A percentile compares a stretch with the other conserved stretches of the same genome.
Conservation (phyloP, 768 basidiomycete genomes). For the Megacollybia marginata region DNA sequence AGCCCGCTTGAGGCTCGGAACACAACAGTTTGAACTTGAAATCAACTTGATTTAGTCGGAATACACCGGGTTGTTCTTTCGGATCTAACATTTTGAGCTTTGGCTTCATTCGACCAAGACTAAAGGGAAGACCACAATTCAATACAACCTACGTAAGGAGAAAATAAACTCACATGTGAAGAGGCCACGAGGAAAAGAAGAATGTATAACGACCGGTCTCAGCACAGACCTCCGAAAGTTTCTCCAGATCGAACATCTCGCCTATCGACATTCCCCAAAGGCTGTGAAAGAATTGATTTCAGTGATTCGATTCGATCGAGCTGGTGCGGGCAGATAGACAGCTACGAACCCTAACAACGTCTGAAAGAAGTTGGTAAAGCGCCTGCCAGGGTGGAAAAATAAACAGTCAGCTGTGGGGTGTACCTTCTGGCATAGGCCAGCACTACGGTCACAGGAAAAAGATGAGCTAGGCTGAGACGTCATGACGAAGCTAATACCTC, state of each 20-base stretch:
- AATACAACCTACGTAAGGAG: not conserved
- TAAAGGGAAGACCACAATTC: slow-evolving; percentile 13
- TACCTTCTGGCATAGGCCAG: slow-evolving; percentile 44
- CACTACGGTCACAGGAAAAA: slow-evolving; percentile 25
- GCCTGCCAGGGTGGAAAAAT: too few species aligned
- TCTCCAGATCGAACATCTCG: slow-evolving; percentile 68
- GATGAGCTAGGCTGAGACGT: not conserved
- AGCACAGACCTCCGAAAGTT: slow-evolving; percentile 47
- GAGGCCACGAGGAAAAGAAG: slow-evolving; percentile 72
- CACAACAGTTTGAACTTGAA: too few species aligned
- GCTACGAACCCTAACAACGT: slow-evolving; percentile 50
- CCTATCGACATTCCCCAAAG: slow-evolving; percentile 74
- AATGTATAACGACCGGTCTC: slow-evolving; percentile 60
- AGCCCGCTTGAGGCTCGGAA: too few species aligned
- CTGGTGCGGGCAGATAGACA: not conserved
- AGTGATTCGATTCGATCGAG: too few species aligned
- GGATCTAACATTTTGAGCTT: too few species aligned
- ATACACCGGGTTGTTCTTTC: too few species aligned
- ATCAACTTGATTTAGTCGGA: too few species aligned
- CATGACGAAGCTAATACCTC: slow-evolving; percentile 36
- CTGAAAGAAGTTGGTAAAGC: slow-evolving; percentile 21
- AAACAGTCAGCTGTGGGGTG: slow-evolving; percentile 35
- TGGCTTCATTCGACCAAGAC: too few species aligned
- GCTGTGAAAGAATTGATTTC: slow-evolving; percentile 19
- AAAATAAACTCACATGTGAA: slow-evolving; percentile 50